Base-by-base conservation (phyloP, 805 yeast species). In the Cyberlindnera xylosilytica region DNA sequence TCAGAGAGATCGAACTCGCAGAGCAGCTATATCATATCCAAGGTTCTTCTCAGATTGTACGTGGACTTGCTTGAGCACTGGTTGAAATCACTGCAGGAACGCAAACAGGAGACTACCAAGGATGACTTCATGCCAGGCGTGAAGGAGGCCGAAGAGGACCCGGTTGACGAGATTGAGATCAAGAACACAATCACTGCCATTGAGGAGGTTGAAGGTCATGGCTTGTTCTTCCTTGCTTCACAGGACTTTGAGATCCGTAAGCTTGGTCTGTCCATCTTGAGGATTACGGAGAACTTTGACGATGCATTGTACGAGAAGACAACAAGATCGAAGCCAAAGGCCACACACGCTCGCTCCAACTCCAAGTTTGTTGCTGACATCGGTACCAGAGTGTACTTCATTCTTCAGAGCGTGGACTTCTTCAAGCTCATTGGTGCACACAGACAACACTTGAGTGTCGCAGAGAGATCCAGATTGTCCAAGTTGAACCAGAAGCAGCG, bases 161-260 rank as follows among this genome's bases (percentile, higher is more conserved):
- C 60, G n/a, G 64, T 73, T 6, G 89, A 84, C 48, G 86, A 81
- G 44, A 61, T 86, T 28, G 91, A 86, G 56, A 71, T 87, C 74
- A 87, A 86, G 51, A 80, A 79, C 36, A 79, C 88, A 15, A 80
- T 87, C 48, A 84, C 96, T 0, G 83, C 86, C 1, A 82, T 93
- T 36, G 98, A 93, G 62, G 97, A 91, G 48, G 87, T 91, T 9
- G 99, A 93, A 63, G 97, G 99, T 1, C 87, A 90, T 57, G 99
- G 97, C 0, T 64, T 93, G 23, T 93, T 87, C 56, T 91, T 95
- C 57, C 67, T 93, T 18, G 87, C 96, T 54, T 87, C 96, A 1
- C 95, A 89, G 52, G 96, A 89, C 57, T 73, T 83, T 33, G 70
- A 76, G 19, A 75, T 87, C 11, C 70, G 99, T 41, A 80, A 79